Percentiles rank a stretch among this genome's conserved stretches.
Conservation (phyloP, 1,284 basidiomycete species). For the Exobasidium rhododendri region DNA sequence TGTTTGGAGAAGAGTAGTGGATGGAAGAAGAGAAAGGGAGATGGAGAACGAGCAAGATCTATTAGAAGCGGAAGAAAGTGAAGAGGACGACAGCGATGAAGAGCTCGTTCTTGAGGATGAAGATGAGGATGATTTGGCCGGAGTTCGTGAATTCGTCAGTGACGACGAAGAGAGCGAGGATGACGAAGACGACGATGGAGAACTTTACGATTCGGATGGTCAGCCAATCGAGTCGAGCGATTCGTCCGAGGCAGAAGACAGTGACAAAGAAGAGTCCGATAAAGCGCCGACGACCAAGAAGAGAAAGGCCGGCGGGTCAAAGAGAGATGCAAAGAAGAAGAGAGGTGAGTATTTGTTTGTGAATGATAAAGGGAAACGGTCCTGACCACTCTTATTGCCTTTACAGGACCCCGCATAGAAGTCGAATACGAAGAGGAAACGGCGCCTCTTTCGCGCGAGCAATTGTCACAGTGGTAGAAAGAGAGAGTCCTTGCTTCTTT, state of each 20-base stretch:
- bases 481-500: background rate
- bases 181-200: conserved; percentile 23
- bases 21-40: conserved; percentile 24
- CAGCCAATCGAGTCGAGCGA: conserved; percentile 13
- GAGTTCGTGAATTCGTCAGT: conserved; percentile 46
- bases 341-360: conserved; percentile 12
- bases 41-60: conserved; percentile 21
- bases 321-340: conserved; percentile 15
- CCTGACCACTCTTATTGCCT: background rate
- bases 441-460: conserved; percentile 62
- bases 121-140: conserved; percentile 36
- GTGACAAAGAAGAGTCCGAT: conserved; percentile 23
- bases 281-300: conserved; percentile 13
- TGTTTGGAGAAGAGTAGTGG: conserved; percentile 73
- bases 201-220: conserved; percentile 20
- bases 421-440: conserved; percentile 80
- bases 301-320: conserved; percentile 8
- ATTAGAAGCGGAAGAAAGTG: conserved; percentile 46
- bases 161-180: conserved; percentile 43
- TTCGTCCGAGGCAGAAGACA: conserved; percentile 31
- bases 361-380: background rate
- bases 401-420: conserved; percentile 71
- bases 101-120: conserved; percentile 42
- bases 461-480: conserved; percentile 47
- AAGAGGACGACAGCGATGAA: conserved; percentile 50